phyloP scores from a whole-genome alignment of 805 yeast species.

The Starmerella riodocensis region DNA sequence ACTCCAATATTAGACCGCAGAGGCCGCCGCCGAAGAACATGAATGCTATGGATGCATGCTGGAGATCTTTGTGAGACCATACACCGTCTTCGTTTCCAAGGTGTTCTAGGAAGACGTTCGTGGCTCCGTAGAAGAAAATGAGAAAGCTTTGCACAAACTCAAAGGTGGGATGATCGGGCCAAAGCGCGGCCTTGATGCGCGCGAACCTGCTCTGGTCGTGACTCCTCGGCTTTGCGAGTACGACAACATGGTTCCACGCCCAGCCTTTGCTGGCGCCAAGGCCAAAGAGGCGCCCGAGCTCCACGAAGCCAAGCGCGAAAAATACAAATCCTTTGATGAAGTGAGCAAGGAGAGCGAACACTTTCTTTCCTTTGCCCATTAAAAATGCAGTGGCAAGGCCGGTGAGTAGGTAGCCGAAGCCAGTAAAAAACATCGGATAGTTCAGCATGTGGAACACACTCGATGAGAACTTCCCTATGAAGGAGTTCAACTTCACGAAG shows the following conservation, averaged over 20 bases:
- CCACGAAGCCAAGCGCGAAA: conserved; percentile 55
- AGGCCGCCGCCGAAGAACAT: conserved; percentile 85
- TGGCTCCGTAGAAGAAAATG: conserved; percentile 75
- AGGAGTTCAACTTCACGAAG: conserved; percentile 20
- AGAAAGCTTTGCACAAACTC: conserved; percentile 71
- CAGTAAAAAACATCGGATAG: conserved; percentile 50
- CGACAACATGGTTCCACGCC: conserved; percentile 60
- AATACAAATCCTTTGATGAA: conserved; percentile 94
- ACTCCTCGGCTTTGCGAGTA: background rate
- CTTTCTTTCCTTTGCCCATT: conserved; percentile 51
- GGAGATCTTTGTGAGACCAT: conserved; percentile 84
- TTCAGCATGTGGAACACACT: conserved; percentile 41
- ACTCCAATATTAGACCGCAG: conserved; percentile 75
- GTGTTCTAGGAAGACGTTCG: conserved; percentile 86
- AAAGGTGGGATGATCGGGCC: conserved; percentile 50
- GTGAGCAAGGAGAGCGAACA: conserved; percentile 82
- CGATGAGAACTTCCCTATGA: conserved; percentile 25
- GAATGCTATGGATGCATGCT: conserved; percentile 82
- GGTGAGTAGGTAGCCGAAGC: conserved; percentile 42
- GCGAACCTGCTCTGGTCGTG: background rate
- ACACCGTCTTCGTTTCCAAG: conserved; percentile 62
- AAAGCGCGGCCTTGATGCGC: conserved; percentile 3
- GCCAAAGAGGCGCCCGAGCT: conserved; percentile 83
- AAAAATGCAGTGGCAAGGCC: conserved; percentile 54
- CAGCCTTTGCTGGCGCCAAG: conserved; percentile 62